These are phyloP conservation scores for Hypomontagnella monticulosa DNA, from an alignment of 495 filamentous ascomycete genomes.

Conservation along the genomic window DNA sequence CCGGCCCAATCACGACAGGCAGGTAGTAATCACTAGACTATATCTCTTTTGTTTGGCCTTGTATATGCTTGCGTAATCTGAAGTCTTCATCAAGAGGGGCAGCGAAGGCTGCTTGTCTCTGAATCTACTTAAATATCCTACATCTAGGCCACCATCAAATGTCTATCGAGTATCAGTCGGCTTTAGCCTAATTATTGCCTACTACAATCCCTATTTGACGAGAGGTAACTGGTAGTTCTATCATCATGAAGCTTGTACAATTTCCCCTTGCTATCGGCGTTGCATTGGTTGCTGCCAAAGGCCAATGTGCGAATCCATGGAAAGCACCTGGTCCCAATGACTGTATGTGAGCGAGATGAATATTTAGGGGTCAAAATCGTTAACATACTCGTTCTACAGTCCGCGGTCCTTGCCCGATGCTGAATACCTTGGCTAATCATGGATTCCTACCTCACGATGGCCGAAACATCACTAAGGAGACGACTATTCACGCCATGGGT, in stretches of 20 bases:
- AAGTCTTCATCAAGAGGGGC: neutral
- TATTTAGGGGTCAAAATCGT: neutral
- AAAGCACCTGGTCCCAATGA: conserved; percentile 12
- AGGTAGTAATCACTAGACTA: neutral
- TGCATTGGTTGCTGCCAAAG: conserved; percentile 3
- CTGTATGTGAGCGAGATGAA: too few relatives aligned
- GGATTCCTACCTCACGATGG: conserved; percentile 46
- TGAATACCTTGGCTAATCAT: conserved; percentile 50
- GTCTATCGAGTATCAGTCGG: too few relatives aligned
- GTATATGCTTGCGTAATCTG: conserved; percentile 4
- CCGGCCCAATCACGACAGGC: neutral
- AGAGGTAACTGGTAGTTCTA: neutral
- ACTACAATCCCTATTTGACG: neutral
- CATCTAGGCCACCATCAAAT: too few relatives aligned
- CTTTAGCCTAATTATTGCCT: neutral
- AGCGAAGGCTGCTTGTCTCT: neutral
- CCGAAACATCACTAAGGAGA: conserved; percentile 45
- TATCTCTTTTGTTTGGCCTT: neutral
- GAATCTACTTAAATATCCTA: conserved; percentile 8
- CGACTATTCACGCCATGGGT: conserved; percentile 38
- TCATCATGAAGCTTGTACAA: conserved; percentile 8
- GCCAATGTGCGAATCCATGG: conserved; percentile 10
- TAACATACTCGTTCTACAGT: conserved; percentile 26
- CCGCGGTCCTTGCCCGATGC: conserved; percentile 51
- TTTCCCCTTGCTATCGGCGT: neutral